phyloP scores from a whole-genome alignment of 176 grass and related monocot species.

The Miscanthus lutarioriparius region DNA sequence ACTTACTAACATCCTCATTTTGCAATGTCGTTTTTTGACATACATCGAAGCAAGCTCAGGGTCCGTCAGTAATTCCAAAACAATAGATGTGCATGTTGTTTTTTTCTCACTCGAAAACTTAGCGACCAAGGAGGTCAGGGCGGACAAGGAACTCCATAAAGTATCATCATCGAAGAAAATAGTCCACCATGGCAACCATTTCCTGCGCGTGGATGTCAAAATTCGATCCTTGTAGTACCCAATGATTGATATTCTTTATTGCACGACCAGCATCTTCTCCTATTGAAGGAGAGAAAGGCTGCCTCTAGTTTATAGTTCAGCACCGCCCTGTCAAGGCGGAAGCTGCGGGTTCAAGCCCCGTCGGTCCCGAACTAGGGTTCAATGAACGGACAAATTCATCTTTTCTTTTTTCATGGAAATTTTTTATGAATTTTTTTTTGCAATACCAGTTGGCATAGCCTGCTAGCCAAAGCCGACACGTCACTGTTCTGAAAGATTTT shows the following conservation, averaged over 20 bases:
- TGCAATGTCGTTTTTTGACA: background rate
- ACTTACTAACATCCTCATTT: background rate
- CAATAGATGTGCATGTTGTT: background rate
- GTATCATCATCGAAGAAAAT: background rate
- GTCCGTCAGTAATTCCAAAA: background rate
- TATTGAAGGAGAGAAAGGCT: too few relatives aligned
- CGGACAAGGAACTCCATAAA: too few relatives aligned
- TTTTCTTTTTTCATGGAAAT: too few relatives aligned
- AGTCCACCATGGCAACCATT: background rate
- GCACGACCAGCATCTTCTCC: too few relatives aligned
- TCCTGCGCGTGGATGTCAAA: background rate
- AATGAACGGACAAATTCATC: too few relatives aligned
- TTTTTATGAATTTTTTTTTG: too few relatives aligned
- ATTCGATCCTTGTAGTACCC: background rate
- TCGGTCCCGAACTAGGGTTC: too few relatives aligned
- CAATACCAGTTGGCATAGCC: background rate
- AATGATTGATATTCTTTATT: background rate
- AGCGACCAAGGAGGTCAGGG: too few relatives aligned
- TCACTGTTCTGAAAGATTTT: background rate
- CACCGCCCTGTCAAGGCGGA: too few relatives aligned
- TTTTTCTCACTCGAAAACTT: background rate
- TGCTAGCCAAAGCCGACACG: background rate
- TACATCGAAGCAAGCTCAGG: background rate
- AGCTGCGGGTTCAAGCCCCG: too few relatives aligned
- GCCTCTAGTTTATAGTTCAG: too few relatives aligned